Percentiles rank a stretch among this genome's conserved stretches.
These are phyloP conservation scores for Fusarium dlaminii DNA, from an alignment of 2,329 filamentous ascomycete species.

Conservation along the genomic window DNA sequence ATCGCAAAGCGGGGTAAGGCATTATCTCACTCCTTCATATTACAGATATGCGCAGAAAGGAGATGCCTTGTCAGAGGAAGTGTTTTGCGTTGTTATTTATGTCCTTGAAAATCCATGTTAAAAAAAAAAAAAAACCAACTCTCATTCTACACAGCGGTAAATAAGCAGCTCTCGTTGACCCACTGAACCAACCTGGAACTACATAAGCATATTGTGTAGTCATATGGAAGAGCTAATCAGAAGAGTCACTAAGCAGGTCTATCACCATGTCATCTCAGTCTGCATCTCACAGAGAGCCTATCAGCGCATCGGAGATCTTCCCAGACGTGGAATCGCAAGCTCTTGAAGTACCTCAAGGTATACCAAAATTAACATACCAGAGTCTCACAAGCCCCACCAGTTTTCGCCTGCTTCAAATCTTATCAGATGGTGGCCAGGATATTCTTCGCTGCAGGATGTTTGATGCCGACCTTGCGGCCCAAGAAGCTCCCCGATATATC, in stretches of 20 bases:
- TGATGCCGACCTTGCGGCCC: neutral
- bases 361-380: neutral
- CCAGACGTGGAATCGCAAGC: neutral
- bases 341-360: neutral
- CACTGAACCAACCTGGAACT: neutral
- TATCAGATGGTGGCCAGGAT: neutral
- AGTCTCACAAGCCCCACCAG: neutral
- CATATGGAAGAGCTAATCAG: neutral
- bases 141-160: neutral
- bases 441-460: neutral
- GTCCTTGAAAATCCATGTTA: fast-evolving
- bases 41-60: neutral
- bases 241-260: fast-evolving
- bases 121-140: neutral
- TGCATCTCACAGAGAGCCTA: neutral
- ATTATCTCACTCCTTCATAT: neutral
- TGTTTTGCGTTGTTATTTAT: fast-evolving
- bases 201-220: no score
- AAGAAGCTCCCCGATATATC: neutral
- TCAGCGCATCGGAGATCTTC: neutral
- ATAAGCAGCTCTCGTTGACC: fast-evolving
- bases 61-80: neutral
- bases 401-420: neutral
- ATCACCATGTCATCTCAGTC: neutral
- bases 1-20: neutral